These are phyloP conservation scores for Plasmodium reichenowi DNA, from an alignment of 169 alveolate genomes.

Conservation along the genomic window DNA sequence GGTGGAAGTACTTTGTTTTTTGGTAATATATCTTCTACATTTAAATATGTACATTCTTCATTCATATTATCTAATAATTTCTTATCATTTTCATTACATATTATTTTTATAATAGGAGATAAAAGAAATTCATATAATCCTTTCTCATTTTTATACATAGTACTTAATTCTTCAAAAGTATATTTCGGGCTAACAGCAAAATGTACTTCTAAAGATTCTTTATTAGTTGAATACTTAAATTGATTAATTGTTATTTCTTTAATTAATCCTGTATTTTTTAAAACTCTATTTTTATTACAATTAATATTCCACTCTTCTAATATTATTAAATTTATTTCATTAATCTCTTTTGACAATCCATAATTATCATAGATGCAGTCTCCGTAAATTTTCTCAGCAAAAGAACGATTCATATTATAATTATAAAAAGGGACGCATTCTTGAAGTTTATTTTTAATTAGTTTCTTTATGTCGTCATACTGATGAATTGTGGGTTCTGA, in stretches of 20 bases:
- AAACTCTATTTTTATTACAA: conserved; percentile 64
- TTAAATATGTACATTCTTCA: conserved; percentile 76
- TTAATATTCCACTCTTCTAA: conserved; percentile 79
- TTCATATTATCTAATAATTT: neutral
- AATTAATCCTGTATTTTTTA: conserved; percentile 50
- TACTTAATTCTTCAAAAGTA: conserved; percentile 57
- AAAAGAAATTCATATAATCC: conserved; percentile 24
- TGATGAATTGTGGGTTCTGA: conserved; percentile 76
- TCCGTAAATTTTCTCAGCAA: conserved; percentile 86
- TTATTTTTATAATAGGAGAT: conserved; percentile 36
- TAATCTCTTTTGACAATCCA: conserved; percentile 78
- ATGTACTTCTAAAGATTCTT: conserved; percentile 77
- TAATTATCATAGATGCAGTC: conserved; percentile 84
- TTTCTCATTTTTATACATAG: conserved; percentile 33
- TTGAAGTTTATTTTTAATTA: conserved; percentile 46
- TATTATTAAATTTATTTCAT: conserved; percentile 61
- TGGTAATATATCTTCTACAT: conserved; percentile 68
- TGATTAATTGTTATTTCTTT: conserved; percentile 46
- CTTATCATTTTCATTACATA: neutral
- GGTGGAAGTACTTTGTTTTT: conserved; percentile 77
- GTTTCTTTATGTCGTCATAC: conserved; percentile 78
- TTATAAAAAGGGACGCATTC: conserved; percentile 61
- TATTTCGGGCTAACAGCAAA: conserved; percentile 58
- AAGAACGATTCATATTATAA: conserved; percentile 75
- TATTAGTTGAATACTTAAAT: conserved; percentile 73